Evolutionary conservation across 2,329 filamentous ascomycete genomes (phyloP).

Genomic region (Waltergamsia citrina): DNA sequence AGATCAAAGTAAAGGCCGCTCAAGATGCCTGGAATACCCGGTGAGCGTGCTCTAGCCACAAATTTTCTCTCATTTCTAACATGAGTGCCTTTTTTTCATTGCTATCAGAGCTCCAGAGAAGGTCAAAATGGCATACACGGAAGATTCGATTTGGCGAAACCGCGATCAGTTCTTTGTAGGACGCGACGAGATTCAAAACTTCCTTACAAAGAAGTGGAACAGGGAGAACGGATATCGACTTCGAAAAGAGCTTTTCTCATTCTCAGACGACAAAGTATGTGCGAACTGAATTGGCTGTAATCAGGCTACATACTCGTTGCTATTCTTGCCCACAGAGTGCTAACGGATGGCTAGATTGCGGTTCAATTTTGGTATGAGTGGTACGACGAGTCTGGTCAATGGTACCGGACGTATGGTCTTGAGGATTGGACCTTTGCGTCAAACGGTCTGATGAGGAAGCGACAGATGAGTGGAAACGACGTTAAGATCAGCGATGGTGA

Average conservation of each 20-base stretch:
- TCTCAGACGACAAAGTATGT: slow-evolving; percentile 51
- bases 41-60: slow-evolving; percentile 29
- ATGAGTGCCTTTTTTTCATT: neutral
- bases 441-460: slow-evolving; percentile 62
- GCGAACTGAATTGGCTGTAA: neutral
- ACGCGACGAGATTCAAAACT: slow-evolving; percentile 55
- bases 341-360: slow-evolving; percentile 47
- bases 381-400: slow-evolving; percentile 55
- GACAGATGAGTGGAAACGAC: slow-evolving; percentile 70
- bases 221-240: slow-evolving; percentile 63
- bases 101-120: slow-evolving; percentile 47
- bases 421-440: slow-evolving; percentile 70
- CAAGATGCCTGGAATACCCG: slow-evolving; percentile 76
- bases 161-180: slow-evolving; percentile 60
- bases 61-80: neutral
- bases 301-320: neutral
- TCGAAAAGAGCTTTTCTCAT: slow-evolving; percentile 77
- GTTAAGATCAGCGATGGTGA: slow-evolving; percentile 44
- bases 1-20: slow-evolving; percentile 71
- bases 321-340: neutral
- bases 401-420: slow-evolving; percentile 82
- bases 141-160: slow-evolving; percentile 74
- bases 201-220: slow-evolving; percentile 66
- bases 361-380: slow-evolving; percentile 92
- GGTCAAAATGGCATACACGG: slow-evolving; percentile 66